A percentile compares a stretch with the other conserved stretches of the same genome.
phyloP scores from a whole-genome alignment of 768 basidiomycete genomes.

The Postia placenta region DNA sequence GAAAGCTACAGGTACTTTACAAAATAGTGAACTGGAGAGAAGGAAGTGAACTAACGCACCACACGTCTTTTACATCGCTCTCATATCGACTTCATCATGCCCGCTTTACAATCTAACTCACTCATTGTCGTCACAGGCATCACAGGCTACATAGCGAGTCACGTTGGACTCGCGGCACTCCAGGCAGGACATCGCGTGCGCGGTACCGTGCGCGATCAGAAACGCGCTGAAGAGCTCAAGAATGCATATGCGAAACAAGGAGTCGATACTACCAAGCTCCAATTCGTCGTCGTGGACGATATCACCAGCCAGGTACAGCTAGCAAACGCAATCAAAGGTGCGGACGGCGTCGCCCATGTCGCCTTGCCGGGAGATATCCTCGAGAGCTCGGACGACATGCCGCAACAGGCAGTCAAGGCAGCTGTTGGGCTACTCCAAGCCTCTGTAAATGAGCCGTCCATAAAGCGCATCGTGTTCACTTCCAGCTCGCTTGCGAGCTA shows the following conservation, averaged over 20 bases:
- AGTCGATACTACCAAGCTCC: not conserved
- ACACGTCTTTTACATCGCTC: too few species aligned
- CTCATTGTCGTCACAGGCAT: not conserved
- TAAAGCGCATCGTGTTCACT: not conserved
- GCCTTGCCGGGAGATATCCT: not conserved
- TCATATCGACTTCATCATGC: too few species aligned
- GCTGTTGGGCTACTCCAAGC: not conserved
- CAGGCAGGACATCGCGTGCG: not conserved
- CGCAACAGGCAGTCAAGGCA: not conserved
- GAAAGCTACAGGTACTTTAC: too few species aligned
- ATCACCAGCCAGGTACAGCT: not conserved
- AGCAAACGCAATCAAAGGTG: not conserved
- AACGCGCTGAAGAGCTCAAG: not conserved
- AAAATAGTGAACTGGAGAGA: too few species aligned
- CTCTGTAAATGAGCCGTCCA: not conserved
- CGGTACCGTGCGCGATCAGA: not conserved
- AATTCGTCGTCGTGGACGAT: not conserved
- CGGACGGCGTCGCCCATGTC: not conserved
- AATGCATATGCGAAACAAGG: not conserved
- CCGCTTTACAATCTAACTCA: not conserved
- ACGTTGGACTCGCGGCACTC: not conserved
- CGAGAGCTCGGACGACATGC: not conserved
- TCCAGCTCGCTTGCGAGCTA: not conserved
- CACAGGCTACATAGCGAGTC: not conserved
- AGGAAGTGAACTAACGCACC: too few species aligned